Conservation (phyloP, 257 asterid genomes). For the Gardenia jasminoides region DNA sequence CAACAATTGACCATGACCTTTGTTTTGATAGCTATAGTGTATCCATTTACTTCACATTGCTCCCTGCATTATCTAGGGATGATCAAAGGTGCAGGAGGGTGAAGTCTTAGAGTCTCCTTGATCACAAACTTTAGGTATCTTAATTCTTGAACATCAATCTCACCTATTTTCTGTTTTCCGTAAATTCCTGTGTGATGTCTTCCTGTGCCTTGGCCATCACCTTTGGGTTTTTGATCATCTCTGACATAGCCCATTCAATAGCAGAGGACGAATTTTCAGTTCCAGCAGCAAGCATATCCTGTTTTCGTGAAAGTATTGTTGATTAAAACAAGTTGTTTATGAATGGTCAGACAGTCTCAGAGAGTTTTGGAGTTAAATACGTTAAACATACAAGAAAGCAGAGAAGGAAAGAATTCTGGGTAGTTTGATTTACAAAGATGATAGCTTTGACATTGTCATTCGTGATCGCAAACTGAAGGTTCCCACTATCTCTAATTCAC, state of each 20-base stretch:
- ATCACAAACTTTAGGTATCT: background rate
- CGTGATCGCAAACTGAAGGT: conserved; percentile 27
- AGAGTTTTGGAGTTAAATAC: no score
- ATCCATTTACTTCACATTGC: no score
- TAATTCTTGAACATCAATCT: background rate
- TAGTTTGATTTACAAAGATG: conserved; percentile 23
- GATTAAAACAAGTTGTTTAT: no score
- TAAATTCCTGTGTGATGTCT: background rate
- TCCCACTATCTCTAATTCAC: conserved; percentile 7
- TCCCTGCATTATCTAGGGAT: background rate
- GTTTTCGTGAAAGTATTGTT: background rate
- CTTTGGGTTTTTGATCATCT: background rate
- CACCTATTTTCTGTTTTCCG: background rate
- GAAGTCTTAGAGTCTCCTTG: background rate
- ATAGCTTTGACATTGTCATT: conserved; percentile 32
- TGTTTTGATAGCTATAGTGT: no score
- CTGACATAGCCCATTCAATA: background rate
- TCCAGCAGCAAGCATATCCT: conserved; percentile 2
- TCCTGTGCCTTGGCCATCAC: background rate
- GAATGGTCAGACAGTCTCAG: no score
- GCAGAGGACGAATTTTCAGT: background rate
- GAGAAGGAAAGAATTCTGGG: no score
- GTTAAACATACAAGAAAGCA: no score
- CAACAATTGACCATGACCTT: no score
- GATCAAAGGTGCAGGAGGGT: background rate